A percentile compares a stretch with the other conserved stretches of the same genome.
Conservation (phyloP, 768 basidiomycete genomes). For the Agaricus sinodeliciosus region DNA sequence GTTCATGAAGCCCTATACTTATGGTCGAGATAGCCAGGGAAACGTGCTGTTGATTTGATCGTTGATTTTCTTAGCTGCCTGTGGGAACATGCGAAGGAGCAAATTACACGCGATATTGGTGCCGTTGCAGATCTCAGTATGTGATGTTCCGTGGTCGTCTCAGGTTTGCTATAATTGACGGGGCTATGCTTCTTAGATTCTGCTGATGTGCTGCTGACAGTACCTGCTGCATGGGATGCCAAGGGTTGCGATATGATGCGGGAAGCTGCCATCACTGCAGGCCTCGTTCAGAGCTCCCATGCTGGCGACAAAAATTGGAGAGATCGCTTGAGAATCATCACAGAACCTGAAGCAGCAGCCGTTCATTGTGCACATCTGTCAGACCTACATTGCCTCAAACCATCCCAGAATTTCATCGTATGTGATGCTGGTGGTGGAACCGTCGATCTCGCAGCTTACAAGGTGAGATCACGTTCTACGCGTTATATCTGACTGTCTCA, state of each 20-base stretch:
- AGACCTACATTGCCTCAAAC: slow-evolving; percentile 69
- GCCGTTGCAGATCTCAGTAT: slow-evolving; percentile 79
- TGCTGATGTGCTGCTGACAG: slow-evolving; percentile 81
- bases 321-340: slow-evolving; percentile 79
- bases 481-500: not conserved
- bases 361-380: slow-evolving; percentile 83
- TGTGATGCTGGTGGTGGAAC: slow-evolving; percentile 88
- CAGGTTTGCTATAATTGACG: slow-evolving; percentile 1
- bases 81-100: slow-evolving; percentile 83
- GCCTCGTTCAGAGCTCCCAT: slow-evolving; percentile 64
- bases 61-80: slow-evolving; percentile 77
- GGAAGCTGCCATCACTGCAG: slow-evolving; percentile 74
- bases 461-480: slow-evolving; percentile 24
- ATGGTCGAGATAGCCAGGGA: slow-evolving; percentile 47
- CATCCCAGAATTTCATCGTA: slow-evolving; percentile 86
- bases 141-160: slow-evolving; percentile 16
- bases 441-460: slow-evolving; percentile 56
- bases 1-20: not conserved
- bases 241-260: slow-evolving; percentile 83
- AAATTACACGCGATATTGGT: slow-evolving; percentile 83
- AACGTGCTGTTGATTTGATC: slow-evolving; percentile 72
- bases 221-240: slow-evolving; percentile 89
- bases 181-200: slow-evolving; percentile 40
- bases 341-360: slow-evolving; percentile 82
- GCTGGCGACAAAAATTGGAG: slow-evolving; percentile 73